Evolutionary conservation across 805 yeast genomes (phyloP), one percentile per base, ranked within the genome.

Genomic region (Monosporozyma solicola): DNA sequence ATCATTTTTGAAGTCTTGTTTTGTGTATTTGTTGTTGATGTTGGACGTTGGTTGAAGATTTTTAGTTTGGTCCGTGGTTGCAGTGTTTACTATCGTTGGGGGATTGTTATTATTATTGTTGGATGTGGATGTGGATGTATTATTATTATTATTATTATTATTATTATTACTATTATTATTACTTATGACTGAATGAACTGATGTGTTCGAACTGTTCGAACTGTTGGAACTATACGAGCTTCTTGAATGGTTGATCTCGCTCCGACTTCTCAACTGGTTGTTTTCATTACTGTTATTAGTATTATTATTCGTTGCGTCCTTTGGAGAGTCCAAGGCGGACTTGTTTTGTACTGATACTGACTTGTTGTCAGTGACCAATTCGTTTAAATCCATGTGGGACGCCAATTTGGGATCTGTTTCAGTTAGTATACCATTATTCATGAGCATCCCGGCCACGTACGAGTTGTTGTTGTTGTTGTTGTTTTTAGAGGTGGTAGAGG

Each of bases 361-460:
- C n/a, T 39, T 13, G 20, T 24, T 41, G 22, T 47, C 27, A 5
- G 27, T 33, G 15, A 25, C 11, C 37, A 52, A 43, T 3, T 52
- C 53, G 25, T 45, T 46, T n/a, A 54, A 43, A 27, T 50, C 47
- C 45, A 51, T 48, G 31, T 53, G 54, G 16, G 54, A 46, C 7
- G 47, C 55, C 32, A 54, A 33, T 47, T 51, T 48, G 11, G 43
- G 39, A 9, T 46, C 47, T 4, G 31, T 25, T 41, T 52, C 54
- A 22, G 20, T 29, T 31, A 49, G 41, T 15, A 35, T 44, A 15
- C 46, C 49, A 44, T 27, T 39, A 44, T 45, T 53, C 39, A 24
- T 41, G 11, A 44, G 25, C 10, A 44, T 49, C 1, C 51, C 47
- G 2, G 47, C 51, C 13, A 27, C 47, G 25, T 25, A 41, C 8